Evolutionary conservation across 2,329 filamentous ascomycete genomes (phyloP).

Genomic region (Sclerotiophoma versabilis): DNA sequence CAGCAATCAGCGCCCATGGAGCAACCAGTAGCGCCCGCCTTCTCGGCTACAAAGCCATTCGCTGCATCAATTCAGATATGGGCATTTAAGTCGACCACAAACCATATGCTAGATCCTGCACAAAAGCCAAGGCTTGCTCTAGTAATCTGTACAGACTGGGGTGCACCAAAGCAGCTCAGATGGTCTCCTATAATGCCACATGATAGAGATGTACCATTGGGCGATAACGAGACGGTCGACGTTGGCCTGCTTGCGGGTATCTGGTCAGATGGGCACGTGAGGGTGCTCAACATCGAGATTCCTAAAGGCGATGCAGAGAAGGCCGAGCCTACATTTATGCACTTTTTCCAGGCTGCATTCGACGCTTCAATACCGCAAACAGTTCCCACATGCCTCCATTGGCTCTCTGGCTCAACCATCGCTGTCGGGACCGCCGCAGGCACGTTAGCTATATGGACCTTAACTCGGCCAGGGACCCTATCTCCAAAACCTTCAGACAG

Average conservation of each 20-base stretch:
- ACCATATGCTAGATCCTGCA: constrained; percentile 53
- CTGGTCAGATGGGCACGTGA: constrained; percentile 64
- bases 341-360: constrained; percentile 58
- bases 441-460: constrained; percentile 62
- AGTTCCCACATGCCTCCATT: constrained; percentile 63
- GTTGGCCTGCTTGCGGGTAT: constrained; percentile 64
- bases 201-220: constrained; percentile 27
- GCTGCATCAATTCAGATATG: constrained; percentile 65
- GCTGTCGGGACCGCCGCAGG: constrained; percentile 65
- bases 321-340: constrained; percentile 43
- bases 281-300: constrained; percentile 60
- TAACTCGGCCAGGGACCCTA: constrained; percentile 48
- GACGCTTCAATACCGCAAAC: constrained; percentile 59
- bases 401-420: constrained; percentile 64
- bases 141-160: constrained; percentile 65
- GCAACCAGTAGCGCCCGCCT: constrained; percentile 54
- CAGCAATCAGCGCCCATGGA: constrained; percentile 39
- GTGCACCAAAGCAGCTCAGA: constrained; percentile 60
- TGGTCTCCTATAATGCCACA: constrained; percentile 62
- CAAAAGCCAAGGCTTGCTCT: constrained; percentile 55
- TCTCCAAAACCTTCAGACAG: not conserved
- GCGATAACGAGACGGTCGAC: constrained; percentile 38
- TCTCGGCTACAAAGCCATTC: constrained; percentile 57
- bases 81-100: constrained; percentile 56
- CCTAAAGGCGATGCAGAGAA: constrained; percentile 14